Evolutionary conservation across 805 yeast species (phyloP).

Genomic region (Helenozyma baotianmanensis): DNA sequence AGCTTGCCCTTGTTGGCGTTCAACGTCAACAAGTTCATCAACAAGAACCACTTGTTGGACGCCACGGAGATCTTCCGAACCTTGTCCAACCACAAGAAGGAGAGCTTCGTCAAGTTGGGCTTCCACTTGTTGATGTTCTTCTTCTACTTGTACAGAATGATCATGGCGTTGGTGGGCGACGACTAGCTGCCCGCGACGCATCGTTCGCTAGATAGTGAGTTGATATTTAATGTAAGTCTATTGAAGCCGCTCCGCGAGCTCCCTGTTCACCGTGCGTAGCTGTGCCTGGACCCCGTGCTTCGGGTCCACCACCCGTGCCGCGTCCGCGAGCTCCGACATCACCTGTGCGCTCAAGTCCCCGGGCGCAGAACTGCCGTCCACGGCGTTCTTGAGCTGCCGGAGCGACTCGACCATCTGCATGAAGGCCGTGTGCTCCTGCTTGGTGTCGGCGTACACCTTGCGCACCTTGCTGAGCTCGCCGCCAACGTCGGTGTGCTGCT

Average conservation of each 20-base stretch:
- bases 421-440: constrained; percentile 15
- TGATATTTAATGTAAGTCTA: no score
- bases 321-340: constrained; percentile 2
- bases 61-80: constrained; percentile 98
- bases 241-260: no score
- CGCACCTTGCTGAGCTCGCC: constrained; percentile 27
- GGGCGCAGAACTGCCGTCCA: not conserved
- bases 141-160: constrained; percentile 94
- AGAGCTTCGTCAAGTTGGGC: constrained; percentile 83
- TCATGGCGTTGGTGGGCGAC: constrained; percentile 82
- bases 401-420: constrained; percentile 10
- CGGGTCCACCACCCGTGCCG: constrained; percentile 4
- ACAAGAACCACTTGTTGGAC: constrained; percentile 81
- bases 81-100: constrained; percentile 86
- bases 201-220: no score
- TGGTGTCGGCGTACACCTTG: constrained; percentile 13
- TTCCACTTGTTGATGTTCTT: constrained; percentile 90
- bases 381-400: constrained; percentile 4
- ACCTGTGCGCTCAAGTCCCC: not conserved
- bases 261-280: constrained; percentile 6
- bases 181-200: constrained; percentile 24
- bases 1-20: constrained; percentile 80
- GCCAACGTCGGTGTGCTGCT: constrained; percentile 29
- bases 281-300: constrained; percentile 9
- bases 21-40: constrained; percentile 74